Base-by-base conservation (phyloP, 1,139 yeast genomes). In the Casaregolazyma lundiana region DNA sequence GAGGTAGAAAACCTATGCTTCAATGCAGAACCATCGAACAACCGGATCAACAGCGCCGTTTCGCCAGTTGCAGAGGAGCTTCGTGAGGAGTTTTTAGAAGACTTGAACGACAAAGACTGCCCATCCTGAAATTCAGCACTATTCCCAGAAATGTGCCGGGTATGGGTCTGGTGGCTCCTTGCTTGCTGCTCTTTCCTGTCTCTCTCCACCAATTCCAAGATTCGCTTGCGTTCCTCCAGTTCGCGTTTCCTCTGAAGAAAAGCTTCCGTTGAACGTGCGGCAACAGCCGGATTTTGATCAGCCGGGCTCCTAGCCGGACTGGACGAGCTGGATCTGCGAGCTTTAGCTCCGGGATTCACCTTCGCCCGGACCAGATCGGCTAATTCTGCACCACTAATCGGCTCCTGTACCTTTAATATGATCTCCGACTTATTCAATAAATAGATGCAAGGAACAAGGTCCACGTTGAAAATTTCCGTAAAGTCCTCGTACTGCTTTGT, bases 11-110 rank as follows among this genome's bases (percentile, higher is more conserved):
- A 81, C 16, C 62, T 67, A 32, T 74, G 72, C 48, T 64, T 69
- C 2, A 80, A 52, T 0, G 80, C 68, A 2, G 67, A 64, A 0
- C 87, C 86, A 56, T 81, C 81, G 50, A 80, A 68, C 18, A 78
- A 62, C 50, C 81, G 70, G 24, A 81, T 70, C 1, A 78, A 67
- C 17, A 81, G 61, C 0, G 69, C 63, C 54, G 84, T 78, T 53
- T 57, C 24, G 48, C 50, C 20, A 49, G 53, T 35, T 51, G 57
- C 8, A 53, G 17, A 49, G 48, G 30, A 44, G 45, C 16, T 49
- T 53, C 47, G 47, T 51, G n/a, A n/a, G n/a, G n/a, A 11, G 15
- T 26, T 26, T 11, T 13, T 3, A 11, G 32, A 15, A 11, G 32
- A 26, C n/a, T 19, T 13, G 22, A 17, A 8, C 6, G 41, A 2